phyloP scores from a whole-genome alignment of 2,329 filamentous ascomycete genomes.

The Xylariaceae sp. region DNA sequence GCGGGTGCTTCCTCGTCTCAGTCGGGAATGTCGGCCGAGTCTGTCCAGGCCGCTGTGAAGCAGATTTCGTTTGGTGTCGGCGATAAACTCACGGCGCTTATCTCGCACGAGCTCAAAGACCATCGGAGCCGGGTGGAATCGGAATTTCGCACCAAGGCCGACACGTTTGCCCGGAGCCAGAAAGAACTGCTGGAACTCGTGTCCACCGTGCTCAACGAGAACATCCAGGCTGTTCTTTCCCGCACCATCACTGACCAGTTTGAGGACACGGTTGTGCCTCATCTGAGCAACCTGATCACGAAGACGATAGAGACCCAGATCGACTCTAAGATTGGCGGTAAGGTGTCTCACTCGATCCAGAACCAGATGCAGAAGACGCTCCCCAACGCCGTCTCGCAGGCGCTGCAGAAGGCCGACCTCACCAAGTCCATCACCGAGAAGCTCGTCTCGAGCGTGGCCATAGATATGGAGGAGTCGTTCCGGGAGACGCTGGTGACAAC shows the following conservation, averaged over 20 bases:
- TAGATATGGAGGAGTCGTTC: constrained; percentile 66
- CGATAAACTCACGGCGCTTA: constrained; percentile 39
- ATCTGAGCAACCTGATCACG: constrained; percentile 61
- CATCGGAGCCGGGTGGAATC: constrained; percentile 60
- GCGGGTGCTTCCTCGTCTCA: constrained; percentile 19
- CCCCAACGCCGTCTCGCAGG: constrained; percentile 59
- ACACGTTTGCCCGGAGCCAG: constrained; percentile 48
- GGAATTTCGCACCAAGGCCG: constrained; percentile 52
- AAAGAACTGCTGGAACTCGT: constrained; percentile 52
- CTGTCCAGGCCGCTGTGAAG: constrained; percentile 49
- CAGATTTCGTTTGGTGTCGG: constrained; percentile 49
- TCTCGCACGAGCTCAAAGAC: constrained; percentile 49
- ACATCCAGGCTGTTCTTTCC: constrained; percentile 65
- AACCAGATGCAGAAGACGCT: constrained; percentile 68
- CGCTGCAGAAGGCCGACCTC: constrained; percentile 69
- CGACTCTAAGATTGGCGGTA: constrained; percentile 58
- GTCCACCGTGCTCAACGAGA: constrained; percentile 55
- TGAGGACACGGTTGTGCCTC: constrained; percentile 68
- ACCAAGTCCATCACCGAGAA: constrained; percentile 67
- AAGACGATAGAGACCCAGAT: constrained; percentile 68
- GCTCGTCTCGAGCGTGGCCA: constrained; percentile 60
- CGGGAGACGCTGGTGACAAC: constrained; percentile 54
- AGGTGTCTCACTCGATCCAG: constrained; percentile 61
- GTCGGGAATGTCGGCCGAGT: constrained; percentile 34
- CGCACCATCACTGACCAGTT: constrained; percentile 74